A percentile compares a stretch with the other conserved stretches of the same genome.
Conservation (phyloP, 2,329 filamentous ascomycete genomes). For the Thielaviopsis populi region DNA sequence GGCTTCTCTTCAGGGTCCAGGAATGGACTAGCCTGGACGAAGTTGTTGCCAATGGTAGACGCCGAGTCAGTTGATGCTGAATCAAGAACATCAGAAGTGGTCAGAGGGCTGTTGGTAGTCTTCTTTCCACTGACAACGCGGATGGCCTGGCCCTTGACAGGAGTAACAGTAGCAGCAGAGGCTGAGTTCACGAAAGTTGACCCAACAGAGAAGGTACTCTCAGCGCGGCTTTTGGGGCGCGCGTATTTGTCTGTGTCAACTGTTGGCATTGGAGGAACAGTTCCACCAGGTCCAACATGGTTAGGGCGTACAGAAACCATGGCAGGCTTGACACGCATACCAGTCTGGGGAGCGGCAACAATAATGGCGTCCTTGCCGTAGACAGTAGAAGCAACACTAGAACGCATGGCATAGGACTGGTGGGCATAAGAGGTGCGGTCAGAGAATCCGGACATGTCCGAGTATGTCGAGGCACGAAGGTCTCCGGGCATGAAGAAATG, state of each 20-base stretch:
- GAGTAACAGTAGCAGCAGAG: constrained; percentile 40
- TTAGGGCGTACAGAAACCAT: constrained; percentile 80
- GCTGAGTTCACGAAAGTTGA: constrained; percentile 54
- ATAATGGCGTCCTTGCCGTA: constrained; percentile 85
- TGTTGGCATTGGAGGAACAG: constrained; percentile 55
- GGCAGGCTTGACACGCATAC: constrained; percentile 74
- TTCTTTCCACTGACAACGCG: constrained; percentile 39
- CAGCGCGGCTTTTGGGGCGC: constrained; percentile 37
- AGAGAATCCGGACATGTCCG: constrained; percentile 50
- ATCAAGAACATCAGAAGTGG: background rate
- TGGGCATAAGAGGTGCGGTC: constrained; percentile 48
- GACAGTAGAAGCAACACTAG: constrained; percentile 79
- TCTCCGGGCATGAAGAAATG: constrained; percentile 90
- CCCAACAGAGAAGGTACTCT: constrained; percentile 49
- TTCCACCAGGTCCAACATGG: constrained; percentile 30
- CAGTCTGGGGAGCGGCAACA: constrained; percentile 67
- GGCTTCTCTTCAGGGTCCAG: constrained; percentile 35
- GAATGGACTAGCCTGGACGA: constrained; percentile 33
- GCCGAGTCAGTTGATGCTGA: background rate
- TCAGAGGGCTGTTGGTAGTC: constrained; percentile 13
- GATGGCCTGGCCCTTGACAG: constrained; percentile 44
- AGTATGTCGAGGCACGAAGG: constrained; percentile 81
- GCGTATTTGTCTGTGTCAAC: constrained; percentile 52
- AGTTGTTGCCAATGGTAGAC: background rate
- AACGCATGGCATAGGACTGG: constrained; percentile 44